Evolutionary conservation across 1,139 yeast species (phyloP), one percentile per base, ranked within the genome.

Genomic region (Diutina ranongensis): DNA sequence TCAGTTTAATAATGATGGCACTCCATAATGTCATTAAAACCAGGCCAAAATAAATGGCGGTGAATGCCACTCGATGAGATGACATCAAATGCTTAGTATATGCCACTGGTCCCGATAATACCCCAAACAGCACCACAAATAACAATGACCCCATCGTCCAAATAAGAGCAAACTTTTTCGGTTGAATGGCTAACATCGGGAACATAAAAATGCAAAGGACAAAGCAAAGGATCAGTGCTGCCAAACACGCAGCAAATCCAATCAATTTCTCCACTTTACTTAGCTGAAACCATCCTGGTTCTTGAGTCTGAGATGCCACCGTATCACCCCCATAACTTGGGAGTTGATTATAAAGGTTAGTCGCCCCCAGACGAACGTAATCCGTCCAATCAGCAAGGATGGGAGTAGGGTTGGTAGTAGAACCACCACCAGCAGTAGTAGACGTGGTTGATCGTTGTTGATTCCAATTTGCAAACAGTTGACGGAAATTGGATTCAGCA

Each of bases 111-210:
- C 98, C 98, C 64, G 89, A 97, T 28, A 92, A 64, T 12, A 87
- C 78, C 1, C 97, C 97, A 63, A 92, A 92, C 25, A 96, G 87
- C 9, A 86, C 63, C 38, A 92, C 86, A 64, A 92, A 92, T 44
- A 92, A 65, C n/a, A 92, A 58, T 1, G 95, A 84, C 0, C 97
- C 98, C 63, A 92, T 71, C 1, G 96, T 80, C 98, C 98, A 92
- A 41, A 94, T 59, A 54, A 83, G 63, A 3, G 86, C 97, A 58
- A 92, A 92, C 61, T 92, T 92, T 47, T 95, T 72, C 15, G 98
- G 98, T 55, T 86, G 81, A 47, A 89, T 65, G 3, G 96, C 94
- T 51, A 92, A 68, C 15, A 92, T 89, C 0, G 98, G 97, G 60
- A 92, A 80, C 56, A 89, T 65, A 83, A 87, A 79, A 56, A 92